Base-by-base conservation (phyloP, 2,329 filamentous ascomycete species). In the Arthrobotrys sphaeroides region DNA sequence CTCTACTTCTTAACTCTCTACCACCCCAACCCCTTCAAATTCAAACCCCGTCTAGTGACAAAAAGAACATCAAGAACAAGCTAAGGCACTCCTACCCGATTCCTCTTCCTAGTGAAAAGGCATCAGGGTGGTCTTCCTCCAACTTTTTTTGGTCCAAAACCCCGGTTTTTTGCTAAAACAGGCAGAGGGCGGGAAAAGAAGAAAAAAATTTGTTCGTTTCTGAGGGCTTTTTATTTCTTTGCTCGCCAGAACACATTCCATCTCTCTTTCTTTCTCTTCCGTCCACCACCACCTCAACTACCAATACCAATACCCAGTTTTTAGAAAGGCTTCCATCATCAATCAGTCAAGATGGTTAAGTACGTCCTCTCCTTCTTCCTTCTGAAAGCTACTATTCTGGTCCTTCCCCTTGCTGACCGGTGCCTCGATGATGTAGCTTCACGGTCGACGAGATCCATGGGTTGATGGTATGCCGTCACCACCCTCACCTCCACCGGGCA, bases 301-400 rank as follows among this genome's bases (percentile, higher is more conserved):
- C 64, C 60, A 60, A 74, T 59, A 45, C 49, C 62, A 55, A 66
- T 31, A 57, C 51, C 47, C 45, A 62, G n/a, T 51, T 66, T 73
- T 77, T 65, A 77, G 53, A 62, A 59, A 77, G 47, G 69, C 79
- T 78, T 33, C 60, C 49, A 64, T 81, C 83, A 83, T 84, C 91
- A 89, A 84, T 92, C 93, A 92, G 93, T 87, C 91, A 97, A 93
- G 85, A 99, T 99, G 95, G 95, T 99, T 85, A 97, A 98, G 94
- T 97, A 91, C 91, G 94, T 94, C 67, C 49, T 61, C 67, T 72
- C 59, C 47, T 6, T 12, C 18, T 28, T 9, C 31, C 22, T 47
- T 66, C 10, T 22, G 24, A 47, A 42, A 43, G 22, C 28, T 24
- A 66, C 31, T 45, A 36, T 20, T 49, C 3, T 40, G 3, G 9